phyloP scores from a whole-genome alignment of 2,329 filamentous ascomycete genomes.

The Furcasterigmium furcatum region DNA sequence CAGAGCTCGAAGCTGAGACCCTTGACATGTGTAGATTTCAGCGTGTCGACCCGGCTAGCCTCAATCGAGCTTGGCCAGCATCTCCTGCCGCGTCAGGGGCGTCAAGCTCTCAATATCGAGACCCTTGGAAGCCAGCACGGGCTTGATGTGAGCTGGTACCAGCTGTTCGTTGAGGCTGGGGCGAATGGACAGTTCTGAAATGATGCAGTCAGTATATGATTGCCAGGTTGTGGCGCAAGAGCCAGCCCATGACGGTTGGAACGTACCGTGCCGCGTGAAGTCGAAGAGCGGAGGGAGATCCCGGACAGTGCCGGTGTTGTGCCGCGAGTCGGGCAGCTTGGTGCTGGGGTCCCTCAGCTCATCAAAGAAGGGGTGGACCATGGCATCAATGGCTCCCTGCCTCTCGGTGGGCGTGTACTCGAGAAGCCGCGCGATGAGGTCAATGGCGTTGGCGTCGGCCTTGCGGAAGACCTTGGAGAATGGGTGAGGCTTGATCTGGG shows the following conservation, averaged over 20 bases:
- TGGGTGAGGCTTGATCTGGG: constrained; percentile 98
- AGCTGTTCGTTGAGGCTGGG: constrained; percentile 84
- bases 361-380: constrained; percentile 98
- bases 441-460: constrained; percentile 88
- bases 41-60: constrained; percentile 16
- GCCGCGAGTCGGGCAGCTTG: constrained; percentile 89
- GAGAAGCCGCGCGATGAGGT: constrained; percentile 87
- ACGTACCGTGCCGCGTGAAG: constrained; percentile 88
- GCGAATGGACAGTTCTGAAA: constrained; percentile 88
- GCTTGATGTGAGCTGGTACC: constrained; percentile 78
- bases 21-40: not conserved
- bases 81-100: constrained; percentile 88
- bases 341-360: constrained; percentile 91
- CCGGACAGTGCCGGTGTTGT: constrained; percentile 73
- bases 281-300: constrained; percentile 89
- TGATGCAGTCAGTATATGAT: constrained; percentile 2
- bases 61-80: constrained; percentile 98
- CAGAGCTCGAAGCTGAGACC: not conserved
- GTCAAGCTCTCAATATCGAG: constrained; percentile 94
- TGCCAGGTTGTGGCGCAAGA: constrained; percentile 14
- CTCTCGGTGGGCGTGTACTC: constrained; percentile 98
- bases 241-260: constrained; percentile 9
- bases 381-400: constrained; percentile 87
- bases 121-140: constrained; percentile 70
- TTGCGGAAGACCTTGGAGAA: constrained; percentile 99